Base-by-base conservation (phyloP, 1,139 yeast genomes). In the Pichia sp. region DNA sequence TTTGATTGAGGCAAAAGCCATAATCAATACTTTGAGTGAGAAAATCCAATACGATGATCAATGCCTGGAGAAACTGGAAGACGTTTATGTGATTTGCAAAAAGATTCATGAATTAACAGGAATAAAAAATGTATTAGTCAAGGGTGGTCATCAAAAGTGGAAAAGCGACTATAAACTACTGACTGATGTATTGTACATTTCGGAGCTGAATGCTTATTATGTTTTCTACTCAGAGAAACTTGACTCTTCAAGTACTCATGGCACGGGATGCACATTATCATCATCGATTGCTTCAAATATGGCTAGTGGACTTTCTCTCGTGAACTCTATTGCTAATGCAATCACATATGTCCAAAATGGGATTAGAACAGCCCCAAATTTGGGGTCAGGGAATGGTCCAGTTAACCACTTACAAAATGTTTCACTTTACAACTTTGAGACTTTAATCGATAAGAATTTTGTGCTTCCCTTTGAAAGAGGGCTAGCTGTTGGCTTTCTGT, bases 201-300 rank as follows among this genome's bases (percentile, higher is more conserved):
- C 79, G 1, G 57, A 64, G 2, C 59, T 62, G 0, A 74, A 71
- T 4, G 60, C 63, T 1, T 67, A 73, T 42, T 71, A 75, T 1
- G 65, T 79, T 0, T 81, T 78, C 63, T 73, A 74, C 56, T 80
- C 90, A 8, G 66, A 66, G 2, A 79, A 66, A 58, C 67, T 82
- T 19, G 66, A 70, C 3, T 74, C 88, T 1, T 64, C 69, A 3
- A 79, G 83, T 61, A 82, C 90, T 0, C 97, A 90, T 66, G 97
- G 97, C 9, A 88, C 96, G 1, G 97, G 97, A 0, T 90, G 97
- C 66, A 87, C 96, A 0, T 72, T 90, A 48, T 83, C 96, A 0
- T 83, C 96, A 1, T 77, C 96, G 0, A 84, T 90, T 59, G 85
- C 95, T 0, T 82, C 95, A 1, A 82, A 86, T 60, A 60, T 88